Evolutionary conservation across 352 stramenopile species (phyloP).

Genomic region (Salisapilia sapeloensis): DNA sequence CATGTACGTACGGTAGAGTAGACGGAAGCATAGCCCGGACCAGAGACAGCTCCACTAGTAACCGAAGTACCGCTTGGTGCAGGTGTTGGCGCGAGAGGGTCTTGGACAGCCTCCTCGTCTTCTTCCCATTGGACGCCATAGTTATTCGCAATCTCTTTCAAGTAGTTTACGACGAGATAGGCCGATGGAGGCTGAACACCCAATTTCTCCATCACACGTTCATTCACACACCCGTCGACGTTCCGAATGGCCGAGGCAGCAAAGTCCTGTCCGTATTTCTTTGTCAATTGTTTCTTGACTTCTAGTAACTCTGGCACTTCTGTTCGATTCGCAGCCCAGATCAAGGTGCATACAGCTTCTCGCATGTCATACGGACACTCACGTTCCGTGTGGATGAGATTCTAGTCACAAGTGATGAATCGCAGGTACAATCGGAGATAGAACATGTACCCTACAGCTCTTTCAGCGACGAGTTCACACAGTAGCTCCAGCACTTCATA

Average conservation of each 20-base stretch:
- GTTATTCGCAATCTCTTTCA: slow-evolving; percentile 92
- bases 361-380: slow-evolving; percentile 89
- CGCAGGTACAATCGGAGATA: not conserved
- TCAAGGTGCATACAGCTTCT: slow-evolving; percentile 86
- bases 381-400: slow-evolving; percentile 81
- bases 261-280: slow-evolving; percentile 84
- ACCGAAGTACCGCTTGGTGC: slow-evolving; percentile 81
- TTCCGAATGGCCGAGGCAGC: slow-evolving; percentile 66
- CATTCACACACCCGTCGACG: slow-evolving; percentile 81
- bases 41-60: slow-evolving; percentile 54
- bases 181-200: slow-evolving; percentile 87
- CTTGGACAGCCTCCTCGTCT: slow-evolving; percentile 45
- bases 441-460: slow-evolving; percentile 32
- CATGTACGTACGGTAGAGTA: slow-evolving; percentile 30
- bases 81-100: slow-evolving; percentile 77
- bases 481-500: slow-evolving; percentile 92
- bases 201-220: slow-evolving; percentile 87
- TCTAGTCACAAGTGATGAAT: slow-evolving; percentile 10
- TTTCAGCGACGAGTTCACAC: slow-evolving; percentile 87
- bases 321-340: slow-evolving; percentile 81
- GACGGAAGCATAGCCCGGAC: slow-evolving; percentile 58
- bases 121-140: slow-evolving; percentile 91
- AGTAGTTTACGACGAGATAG: slow-evolving; percentile 90
- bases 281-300: slow-evolving; percentile 76
- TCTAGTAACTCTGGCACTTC: slow-evolving; percentile 88